Evolutionary conservation across 768 basidiomycete genomes (phyloP), one percentile per base, ranked within the genome.

Genomic region (Lanmaoa pseudosensibilis): DNA sequence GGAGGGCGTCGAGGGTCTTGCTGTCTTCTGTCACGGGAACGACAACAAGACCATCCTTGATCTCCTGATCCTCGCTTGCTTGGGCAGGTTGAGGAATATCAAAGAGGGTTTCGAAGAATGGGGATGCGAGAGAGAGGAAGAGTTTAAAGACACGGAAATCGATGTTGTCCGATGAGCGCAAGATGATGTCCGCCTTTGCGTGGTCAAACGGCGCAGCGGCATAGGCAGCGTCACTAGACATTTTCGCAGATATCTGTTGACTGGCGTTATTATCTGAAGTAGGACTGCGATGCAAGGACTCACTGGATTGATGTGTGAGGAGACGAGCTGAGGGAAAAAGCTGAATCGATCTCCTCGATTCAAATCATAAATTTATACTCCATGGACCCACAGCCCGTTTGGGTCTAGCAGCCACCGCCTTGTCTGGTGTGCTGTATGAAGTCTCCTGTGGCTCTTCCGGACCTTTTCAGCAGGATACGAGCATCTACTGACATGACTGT

Each of bases 41-140:
- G 39, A 69, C 66, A 34, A 46, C 44, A 12, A 64, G 56, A 3
- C 60, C 54, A 27, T 67, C 61, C 37, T 27, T 60, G 30, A 41
- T 30, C 12, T 65, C 67, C 47, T 56, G 60, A n/a, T 57, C 57
- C 2, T 45, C 39, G 11, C 7, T 44, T 23, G 18, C 49, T 30
- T 55, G 33, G 6, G 39, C 7, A 11, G 70, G 58, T 32, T 74
- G 67, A 8, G 70, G 68, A 8, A 74, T 56, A 25, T 59, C 38
- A 46, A 75, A 71, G 60, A 76, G 69, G 30, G 62, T 56, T 33
- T 63, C 56, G 50, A 74, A 77, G 54, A 74, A 63, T 0, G 70
- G 64, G 19, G 75, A 75, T 2, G 72, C 65, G 10, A 72, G 63
- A 18, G 65, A 61, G 23, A 74, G 68, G 37, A 74, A 65, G 3